Conservation (phyloP, 352 stramenopile species). For the Hyaloperonospora brassicae region DNA sequence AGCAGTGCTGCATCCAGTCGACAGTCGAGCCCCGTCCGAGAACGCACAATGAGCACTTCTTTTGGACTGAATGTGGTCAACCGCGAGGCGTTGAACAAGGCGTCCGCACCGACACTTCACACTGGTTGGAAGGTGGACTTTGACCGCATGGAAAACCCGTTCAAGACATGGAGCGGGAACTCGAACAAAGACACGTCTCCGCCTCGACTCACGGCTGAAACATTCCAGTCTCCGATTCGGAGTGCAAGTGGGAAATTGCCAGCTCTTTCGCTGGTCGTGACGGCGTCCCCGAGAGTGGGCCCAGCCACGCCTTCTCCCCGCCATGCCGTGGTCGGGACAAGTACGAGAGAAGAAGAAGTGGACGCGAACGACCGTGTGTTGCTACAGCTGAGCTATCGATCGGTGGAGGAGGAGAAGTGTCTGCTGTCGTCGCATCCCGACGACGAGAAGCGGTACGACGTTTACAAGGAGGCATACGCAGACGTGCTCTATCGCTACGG, state of each 20-base stretch:
- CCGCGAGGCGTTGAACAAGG: constrained; percentile 14
- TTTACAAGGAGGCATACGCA: constrained; percentile 78
- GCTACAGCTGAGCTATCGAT: constrained; percentile 39
- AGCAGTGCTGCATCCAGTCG: constrained; percentile 23
- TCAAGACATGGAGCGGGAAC: constrained; percentile 63
- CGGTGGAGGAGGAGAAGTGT: constrained; percentile 30
- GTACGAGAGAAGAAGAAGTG: constrained; percentile 26
- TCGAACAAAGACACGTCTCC: constrained; percentile 35
- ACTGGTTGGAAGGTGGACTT: constrained; percentile 59
- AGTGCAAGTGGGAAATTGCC: constrained; percentile 24
- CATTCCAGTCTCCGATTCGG: constrained; percentile 37
- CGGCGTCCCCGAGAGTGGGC: constrained; percentile 12
- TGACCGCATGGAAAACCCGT: constrained; percentile 58
- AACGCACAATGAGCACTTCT: constrained; percentile 12
- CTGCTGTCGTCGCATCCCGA: constrained; percentile 44
- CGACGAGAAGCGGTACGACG: constrained; percentile 59
- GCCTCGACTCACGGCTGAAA: constrained; percentile 40
- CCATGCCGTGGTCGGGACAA: constrained; percentile 4
- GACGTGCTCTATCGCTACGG: constrained; percentile 79
- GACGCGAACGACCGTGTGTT: constrained; percentile 39
- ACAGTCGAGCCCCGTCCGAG: constrained; percentile 23
- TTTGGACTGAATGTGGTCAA: constrained; percentile 7
- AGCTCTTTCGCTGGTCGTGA: constrained; percentile 24
- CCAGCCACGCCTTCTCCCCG: constrained; percentile 20
- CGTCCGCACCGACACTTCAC: constrained; percentile 2